Percentiles rank a stretch among this genome's conserved stretches.
These are phyloP conservation scores for Vinca minor DNA, from an alignment of 257 asterid species.

Conservation along the genomic window DNA sequence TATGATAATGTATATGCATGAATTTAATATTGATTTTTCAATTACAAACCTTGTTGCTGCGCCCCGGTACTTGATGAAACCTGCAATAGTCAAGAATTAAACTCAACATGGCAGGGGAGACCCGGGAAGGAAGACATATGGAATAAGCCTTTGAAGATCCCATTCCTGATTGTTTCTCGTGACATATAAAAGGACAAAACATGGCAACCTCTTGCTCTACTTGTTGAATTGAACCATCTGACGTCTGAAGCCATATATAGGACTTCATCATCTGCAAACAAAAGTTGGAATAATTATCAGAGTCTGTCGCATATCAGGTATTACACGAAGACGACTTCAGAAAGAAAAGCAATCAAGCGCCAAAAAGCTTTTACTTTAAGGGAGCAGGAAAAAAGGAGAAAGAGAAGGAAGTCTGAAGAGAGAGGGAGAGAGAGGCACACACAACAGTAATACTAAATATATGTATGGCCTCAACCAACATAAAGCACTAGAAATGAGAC, in stretches of 20 bases:
- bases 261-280: constrained; percentile 64
- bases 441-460: too few species aligned
- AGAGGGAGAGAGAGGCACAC: too few species aligned
- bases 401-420: too few species aligned
- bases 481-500: not conserved
- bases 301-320: not conserved
- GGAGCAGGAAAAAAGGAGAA: too few species aligned
- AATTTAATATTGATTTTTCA: not conserved
- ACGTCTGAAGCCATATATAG: constrained; percentile 77
- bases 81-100: constrained; percentile 85
- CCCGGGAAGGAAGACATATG: constrained; percentile 81
- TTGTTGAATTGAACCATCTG: constrained; percentile 75
- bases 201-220: constrained; percentile 87
- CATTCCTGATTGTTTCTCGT: constrained; percentile 67
- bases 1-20: not conserved
- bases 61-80: constrained; percentile 88
- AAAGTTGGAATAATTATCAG: constrained; percentile 16
- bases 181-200: constrained; percentile 76
- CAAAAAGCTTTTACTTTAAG: not conserved
- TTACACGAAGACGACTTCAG: not conserved
- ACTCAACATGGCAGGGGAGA: constrained; percentile 72
- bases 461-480: too few species aligned
- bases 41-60: constrained; percentile 72
- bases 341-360: not conserved
- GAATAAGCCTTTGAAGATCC: constrained; percentile 84